Conservation (phyloP, 805 yeast genomes). For the Candida chauliodis region DNA sequence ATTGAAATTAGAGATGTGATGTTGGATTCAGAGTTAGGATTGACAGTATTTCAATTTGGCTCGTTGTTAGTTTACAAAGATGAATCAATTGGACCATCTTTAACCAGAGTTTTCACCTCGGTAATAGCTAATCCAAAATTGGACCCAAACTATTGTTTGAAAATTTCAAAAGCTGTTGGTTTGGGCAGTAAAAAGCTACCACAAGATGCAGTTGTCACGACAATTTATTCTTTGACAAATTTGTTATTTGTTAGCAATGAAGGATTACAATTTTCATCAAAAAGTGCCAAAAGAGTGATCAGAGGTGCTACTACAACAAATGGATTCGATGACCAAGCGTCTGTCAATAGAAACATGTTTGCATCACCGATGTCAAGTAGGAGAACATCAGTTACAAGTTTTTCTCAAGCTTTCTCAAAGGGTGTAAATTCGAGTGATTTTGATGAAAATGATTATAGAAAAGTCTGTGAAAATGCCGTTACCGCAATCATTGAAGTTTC, state of each 20-base stretch:
- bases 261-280: conserved; percentile 25
- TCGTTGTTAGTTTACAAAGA: conserved; percentile 48
- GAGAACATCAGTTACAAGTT: conserved; percentile 10
- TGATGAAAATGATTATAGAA: conserved; percentile 30
- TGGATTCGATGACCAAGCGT: conserved; percentile 6
- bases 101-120: conserved; percentile 46
- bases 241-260: conserved; percentile 55
- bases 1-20: conserved; percentile 52
- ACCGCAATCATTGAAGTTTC: conserved; percentile 66
- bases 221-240: conserved; percentile 81
- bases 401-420: conserved; percentile 7
- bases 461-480: conserved; percentile 62
- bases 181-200: conserved; percentile 63
- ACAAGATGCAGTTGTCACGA: conserved; percentile 79
- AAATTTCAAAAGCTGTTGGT: conserved; percentile 58
- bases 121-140: conserved; percentile 56
- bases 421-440: conserved; percentile 12
- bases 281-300: conserved; percentile 21
- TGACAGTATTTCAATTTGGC: conserved; percentile 53
- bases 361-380: conserved; percentile 9
- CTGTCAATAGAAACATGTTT: neutral
- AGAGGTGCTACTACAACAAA: conserved; percentile 3
- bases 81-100: conserved; percentile 31
- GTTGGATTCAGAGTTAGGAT: conserved; percentile 49
- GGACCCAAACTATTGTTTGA: conserved; percentile 42